These are phyloP conservation scores for Pleodorina starrii DNA, from an alignment of 139 green algal species.

Conservation along the genomic window DNA sequence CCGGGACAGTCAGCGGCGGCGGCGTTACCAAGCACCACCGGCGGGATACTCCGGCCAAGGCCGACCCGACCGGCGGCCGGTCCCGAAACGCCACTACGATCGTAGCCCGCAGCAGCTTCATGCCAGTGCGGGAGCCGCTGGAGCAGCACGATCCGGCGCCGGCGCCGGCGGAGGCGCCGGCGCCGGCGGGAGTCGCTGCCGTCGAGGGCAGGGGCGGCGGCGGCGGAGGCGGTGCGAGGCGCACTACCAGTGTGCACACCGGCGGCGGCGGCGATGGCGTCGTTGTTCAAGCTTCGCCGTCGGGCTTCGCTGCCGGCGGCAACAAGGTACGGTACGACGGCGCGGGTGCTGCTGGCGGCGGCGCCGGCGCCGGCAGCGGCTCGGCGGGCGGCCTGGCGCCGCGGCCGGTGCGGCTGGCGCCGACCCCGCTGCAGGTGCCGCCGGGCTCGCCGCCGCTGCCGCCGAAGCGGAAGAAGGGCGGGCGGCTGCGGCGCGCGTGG, in stretches of 20 bases:
- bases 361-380: not conserved
- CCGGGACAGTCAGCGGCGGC: not conserved
- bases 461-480: not conserved
- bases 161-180: not conserved
- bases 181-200: not conserved
- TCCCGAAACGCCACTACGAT: not conserved
- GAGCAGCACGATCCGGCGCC: not conserved
- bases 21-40: not conserved
- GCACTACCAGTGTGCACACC: not conserved
- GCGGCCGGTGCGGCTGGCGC: not conserved
- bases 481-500: not conserved
- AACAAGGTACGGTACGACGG: not conserved
- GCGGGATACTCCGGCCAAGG: no score
- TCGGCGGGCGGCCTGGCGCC: not conserved
- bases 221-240: not conserved
- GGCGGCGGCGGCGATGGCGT: not conserved
- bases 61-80: no score
- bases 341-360: not conserved
- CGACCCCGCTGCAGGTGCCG: not conserved
- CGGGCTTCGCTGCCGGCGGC: not conserved
- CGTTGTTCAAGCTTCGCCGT: not conserved
- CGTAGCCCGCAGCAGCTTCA: not conserved
- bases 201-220: not conserved
- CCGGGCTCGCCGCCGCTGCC: not conserved
- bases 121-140: not conserved